Base-by-base conservation (phyloP, 2,329 filamentous ascomycete genomes). In the Fusarium dlaminii region DNA sequence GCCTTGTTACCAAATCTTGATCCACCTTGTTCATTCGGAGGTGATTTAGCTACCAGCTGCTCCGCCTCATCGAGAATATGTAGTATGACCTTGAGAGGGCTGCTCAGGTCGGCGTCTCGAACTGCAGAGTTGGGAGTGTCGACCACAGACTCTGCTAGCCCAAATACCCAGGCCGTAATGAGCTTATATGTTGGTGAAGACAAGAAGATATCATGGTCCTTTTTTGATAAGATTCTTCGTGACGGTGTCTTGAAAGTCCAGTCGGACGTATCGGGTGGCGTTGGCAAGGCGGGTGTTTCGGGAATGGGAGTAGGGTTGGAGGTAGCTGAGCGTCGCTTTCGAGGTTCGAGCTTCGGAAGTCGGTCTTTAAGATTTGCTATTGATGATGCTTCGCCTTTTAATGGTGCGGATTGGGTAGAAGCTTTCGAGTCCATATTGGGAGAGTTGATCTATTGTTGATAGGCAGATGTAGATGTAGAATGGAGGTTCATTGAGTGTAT, bases 1-100 rank as follows among this genome's bases (percentile, higher is more conserved):
- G 93, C 90, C 75, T 95, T 95, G 84, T 99, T 99, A 52, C 96
- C 97, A 81, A 99, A 99, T 32, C 96, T 90, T 14, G 95, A 98
- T 51, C 95, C 95, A 36, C 91, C 92, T 52, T 95, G 93, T 73
- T 98, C 95, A 75, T 96, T 88, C 1, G 96, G 92, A 2, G 96
- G 96, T 59, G 92, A 91, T 58, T 88, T 84, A 20, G 87, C 84
- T 10, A 97, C 87, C 3, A 96, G 86, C 10, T 85, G 82, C 60
- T 94, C 91, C 14, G 93, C 90, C 61, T 91, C 88, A 39, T 92
- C 88, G 17, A 99, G 87, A 27, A 98, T 90, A 22, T 82, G 79
- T 43, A 97, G 82, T 37, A 98, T 89, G 20, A 88, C 87, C 66
- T 85, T 85, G 61, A 97, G 85, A 8, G 87, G 82, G 22, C 87